Evolutionary conservation across 805 yeast genomes (phyloP), one percentile per base, ranked within the genome.

Genomic region (Cyberlindnera sargentensis): DNA sequence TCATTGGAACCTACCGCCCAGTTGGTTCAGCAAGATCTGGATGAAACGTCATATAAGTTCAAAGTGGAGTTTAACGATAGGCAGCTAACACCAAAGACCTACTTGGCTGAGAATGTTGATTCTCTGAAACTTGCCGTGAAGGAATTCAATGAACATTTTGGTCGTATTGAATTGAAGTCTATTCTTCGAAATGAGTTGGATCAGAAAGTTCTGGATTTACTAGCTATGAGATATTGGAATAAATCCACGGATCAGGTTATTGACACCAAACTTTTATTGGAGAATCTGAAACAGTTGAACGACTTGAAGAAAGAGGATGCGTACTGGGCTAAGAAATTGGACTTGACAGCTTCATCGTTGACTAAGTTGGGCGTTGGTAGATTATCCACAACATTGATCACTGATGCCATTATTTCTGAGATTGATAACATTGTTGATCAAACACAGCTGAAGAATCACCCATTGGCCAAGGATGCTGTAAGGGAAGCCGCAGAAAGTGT

Each of bases 1-100:
- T 85, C 95, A 1, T 71, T 93, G 44, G 82, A 80, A 49, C 98
- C 99, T 25, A 89, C 97, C 10, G 87, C 88, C 42, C 71, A 75
- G 37, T 73, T 90, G 6, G 91, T 93, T 41, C 86, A 85, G 48
- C 90, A 80, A 57, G 99, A 93, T 62, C 73, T 90, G 36, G 99
- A 95, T 61, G 99, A 95, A 56, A 79, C 97, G 0, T 69, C 93
- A 1, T 93, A 93, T 61, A 80, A 83, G 60, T 93, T 88, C 68
- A 93, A 93, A 62, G 99, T 93, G 25, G 97, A 93, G 63, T 93
- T 89, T 65, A 93, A 93, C 60, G 99, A 93, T 63, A 77, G 97
- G 42, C 86, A 84, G 31, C 71, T 93, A 49, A 93, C 99, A 0
- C 95, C 98, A 11, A 93, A 89, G 57, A 87, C 95, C 46, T 93